phyloP scores from a whole-genome alignment of 2,329 filamentous ascomycete genomes.

The Fusarium pseudocircinatum region DNA sequence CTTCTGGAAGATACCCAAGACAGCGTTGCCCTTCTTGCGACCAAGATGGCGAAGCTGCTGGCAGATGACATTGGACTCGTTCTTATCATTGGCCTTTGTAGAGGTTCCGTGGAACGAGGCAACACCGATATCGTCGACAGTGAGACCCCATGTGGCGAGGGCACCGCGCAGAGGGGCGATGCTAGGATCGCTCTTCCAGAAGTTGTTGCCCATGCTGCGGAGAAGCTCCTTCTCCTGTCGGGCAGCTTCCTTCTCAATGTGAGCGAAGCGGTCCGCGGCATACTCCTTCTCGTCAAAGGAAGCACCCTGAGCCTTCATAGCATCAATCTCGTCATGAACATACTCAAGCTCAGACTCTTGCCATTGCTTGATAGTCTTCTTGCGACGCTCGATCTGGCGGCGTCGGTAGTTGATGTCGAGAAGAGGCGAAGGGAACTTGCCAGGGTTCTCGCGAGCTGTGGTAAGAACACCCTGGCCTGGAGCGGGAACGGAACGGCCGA shows the following conservation, averaged over 20 bases:
- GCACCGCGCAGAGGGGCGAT: slow-evolving; percentile 97
- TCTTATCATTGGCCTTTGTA: slow-evolving; percentile 99
- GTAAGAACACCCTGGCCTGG: slow-evolving; percentile 97
- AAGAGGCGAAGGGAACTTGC: slow-evolving; percentile 94
- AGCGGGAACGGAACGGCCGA: slow-evolving; percentile 94
- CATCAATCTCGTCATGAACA: slow-evolving; percentile 89
- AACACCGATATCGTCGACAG: slow-evolving; percentile 92
- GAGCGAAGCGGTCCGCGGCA: slow-evolving; percentile 81
- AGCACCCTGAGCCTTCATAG: slow-evolving; percentile 82
- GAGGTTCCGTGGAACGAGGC: slow-evolving; percentile 99
- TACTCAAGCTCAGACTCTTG: slow-evolving; percentile 95
- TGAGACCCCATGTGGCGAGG: slow-evolving; percentile 96
- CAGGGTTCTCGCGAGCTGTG: slow-evolving; percentile 87
- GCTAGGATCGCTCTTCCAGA: slow-evolving; percentile 95
- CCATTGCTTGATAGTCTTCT: slow-evolving; percentile 95
- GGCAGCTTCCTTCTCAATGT: slow-evolving; percentile 86
- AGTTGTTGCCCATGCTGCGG: slow-evolving; percentile 94
- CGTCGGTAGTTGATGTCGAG: slow-evolving; percentile 98
- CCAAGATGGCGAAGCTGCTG: slow-evolving; percentile 95
- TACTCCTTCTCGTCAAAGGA: slow-evolving; percentile 87
- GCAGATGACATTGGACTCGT: slow-evolving; percentile 97
- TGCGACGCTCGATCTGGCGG: slow-evolving; percentile 92
- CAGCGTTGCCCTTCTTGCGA: slow-evolving; percentile 93
- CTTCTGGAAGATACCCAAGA: slow-evolving; percentile 99
- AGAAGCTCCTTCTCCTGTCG: slow-evolving; percentile 95